phyloP scores from a whole-genome alignment of 352 stramenopile genomes.

The Phytophthora meadii region DNA sequence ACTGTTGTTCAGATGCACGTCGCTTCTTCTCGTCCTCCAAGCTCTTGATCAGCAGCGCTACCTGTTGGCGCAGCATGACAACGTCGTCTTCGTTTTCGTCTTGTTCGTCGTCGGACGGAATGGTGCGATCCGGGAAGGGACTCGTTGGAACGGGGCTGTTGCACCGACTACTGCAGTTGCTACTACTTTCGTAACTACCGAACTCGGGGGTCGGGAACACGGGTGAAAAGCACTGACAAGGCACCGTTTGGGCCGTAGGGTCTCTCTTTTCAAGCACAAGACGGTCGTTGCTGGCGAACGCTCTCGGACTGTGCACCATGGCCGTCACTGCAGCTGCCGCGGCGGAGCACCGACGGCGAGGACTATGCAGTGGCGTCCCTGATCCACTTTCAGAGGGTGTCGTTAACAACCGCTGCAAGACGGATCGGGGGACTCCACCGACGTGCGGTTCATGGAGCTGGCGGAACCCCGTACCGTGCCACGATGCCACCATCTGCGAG shows the following conservation, averaged over 20 bases:
- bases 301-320: conserved; percentile 45
- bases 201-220: conserved; percentile 27
- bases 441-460: conserved; percentile 39
- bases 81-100: conserved; percentile 46
- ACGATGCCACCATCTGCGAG: conserved; percentile 39
- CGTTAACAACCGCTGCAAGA: conserved; percentile 33
- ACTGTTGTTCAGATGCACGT: conserved; percentile 63
- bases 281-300: conserved; percentile 32
- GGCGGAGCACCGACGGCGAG: conserved; percentile 42
- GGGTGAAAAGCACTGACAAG: conserved; percentile 31
- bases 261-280: conserved; percentile 27
- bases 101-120: conserved; percentile 40
- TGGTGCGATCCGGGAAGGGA: conserved; percentile 26
- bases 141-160: conserved; percentile 33
- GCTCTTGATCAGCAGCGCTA: conserved; percentile 59
- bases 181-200: conserved; percentile 36
- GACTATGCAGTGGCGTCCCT: conserved; percentile 30
- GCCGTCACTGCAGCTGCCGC: conserved; percentile 33
- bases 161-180: conserved; percentile 37
- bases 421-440: conserved; percentile 34
- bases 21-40: conserved; percentile 78
- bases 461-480: conserved; percentile 15
- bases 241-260: conserved; percentile 25
- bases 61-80: conserved; percentile 57
- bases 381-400: conserved; percentile 19